Evolutionary conservation across 441 rosid species (phyloP), one percentile per base, ranked within the genome.

Genomic region (Populus hybrid): DNA sequence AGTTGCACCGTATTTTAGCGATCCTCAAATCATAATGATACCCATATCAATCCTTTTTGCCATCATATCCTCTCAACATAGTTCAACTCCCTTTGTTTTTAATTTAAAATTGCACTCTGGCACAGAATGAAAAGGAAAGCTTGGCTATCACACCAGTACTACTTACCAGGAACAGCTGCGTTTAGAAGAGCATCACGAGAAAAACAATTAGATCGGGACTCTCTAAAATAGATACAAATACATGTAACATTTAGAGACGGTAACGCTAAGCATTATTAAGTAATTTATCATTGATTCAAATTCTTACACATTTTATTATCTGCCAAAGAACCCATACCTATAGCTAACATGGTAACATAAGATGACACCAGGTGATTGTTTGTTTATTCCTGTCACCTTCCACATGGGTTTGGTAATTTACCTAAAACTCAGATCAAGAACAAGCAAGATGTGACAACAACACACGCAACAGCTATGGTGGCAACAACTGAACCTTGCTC

Each of bases 401-500:
- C 16, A 50, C 14, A 42, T 3, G 18, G 61, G 36, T 66, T 67
- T 67, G 77, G 73, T 67, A 80, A 80, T 69, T 16, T 67, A 71
- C 40, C 71, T 18, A n/a, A 61, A 69, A 53, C 40, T 89, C 86
- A 94, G 72, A 94, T 59, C 83, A 94, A 83, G 79, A 91, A 79
- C 79, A 92, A 80, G 82, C 86, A 57, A 0, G 99, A 89, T 74
- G 89, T 79, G 50, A 81, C 75, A 32, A 88, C 76, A 70, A 90
- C 77, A 80, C 88, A 89, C 67, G 87, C 73, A 76, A 90, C 80
- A 82, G 92, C 92, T 73, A 90, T 11, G 78, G 98, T 88, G 86
- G 98, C 97, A 74, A 95, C 70, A 83, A 94, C 32, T 80, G 98
- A 89, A 82, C 85, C 90, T 87, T 89, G 94, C 68, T 94, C 93